Evolutionary conservation across 2,329 filamentous ascomycete species (phyloP).

Genomic region (Lasiodiplodia theobromae): DNA sequence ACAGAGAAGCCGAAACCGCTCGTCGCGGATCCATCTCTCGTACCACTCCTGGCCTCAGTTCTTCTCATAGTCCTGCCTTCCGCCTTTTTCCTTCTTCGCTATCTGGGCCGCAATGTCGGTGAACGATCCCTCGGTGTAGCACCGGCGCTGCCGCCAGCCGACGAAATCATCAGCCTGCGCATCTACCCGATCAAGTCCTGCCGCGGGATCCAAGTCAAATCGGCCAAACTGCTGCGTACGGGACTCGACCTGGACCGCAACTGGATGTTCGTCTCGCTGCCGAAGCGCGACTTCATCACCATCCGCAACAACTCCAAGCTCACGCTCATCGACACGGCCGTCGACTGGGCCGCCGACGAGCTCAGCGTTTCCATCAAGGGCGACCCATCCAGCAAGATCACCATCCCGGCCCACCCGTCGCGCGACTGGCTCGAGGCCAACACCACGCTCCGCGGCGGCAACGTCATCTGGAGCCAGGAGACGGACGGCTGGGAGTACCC

Average conservation of each 20-base stretch:
- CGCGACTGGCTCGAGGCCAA: slow-evolving; percentile 61
- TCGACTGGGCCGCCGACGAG: slow-evolving; percentile 48
- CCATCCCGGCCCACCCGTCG: slow-evolving; percentile 63
- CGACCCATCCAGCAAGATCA: slow-evolving; percentile 50
- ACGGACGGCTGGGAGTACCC: slow-evolving; percentile 66
- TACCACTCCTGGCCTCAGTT: background rate
- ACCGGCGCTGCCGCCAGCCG: slow-evolving; percentile 44
- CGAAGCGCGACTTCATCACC: slow-evolving; percentile 64
- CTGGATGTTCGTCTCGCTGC: slow-evolving; percentile 70
- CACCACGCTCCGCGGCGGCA: slow-evolving; percentile 57
- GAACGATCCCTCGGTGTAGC: background rate
- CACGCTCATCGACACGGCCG: slow-evolving; percentile 66
- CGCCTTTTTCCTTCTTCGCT: slow-evolving; percentile 21
- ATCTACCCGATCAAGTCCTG: slow-evolving; percentile 73
- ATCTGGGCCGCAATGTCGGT: slow-evolving; percentile 10
- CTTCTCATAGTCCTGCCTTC: slow-evolving; percentile 7
- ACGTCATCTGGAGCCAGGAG: slow-evolving; percentile 64
- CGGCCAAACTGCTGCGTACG: slow-evolving; percentile 59
- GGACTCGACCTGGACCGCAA: slow-evolving; percentile 68
- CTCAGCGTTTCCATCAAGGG: slow-evolving; percentile 59
- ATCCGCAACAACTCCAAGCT: slow-evolving; percentile 67
- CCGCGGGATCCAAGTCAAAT: slow-evolving; percentile 64
- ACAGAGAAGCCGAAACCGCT: background rate
- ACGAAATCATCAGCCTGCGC: slow-evolving; percentile 57
- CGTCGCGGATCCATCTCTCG: background rate